Evolutionary conservation across 179 eudicot genomes (phyloP), one percentile per base, ranked within the genome.

Genomic region (Spergularia azorica): DNA sequence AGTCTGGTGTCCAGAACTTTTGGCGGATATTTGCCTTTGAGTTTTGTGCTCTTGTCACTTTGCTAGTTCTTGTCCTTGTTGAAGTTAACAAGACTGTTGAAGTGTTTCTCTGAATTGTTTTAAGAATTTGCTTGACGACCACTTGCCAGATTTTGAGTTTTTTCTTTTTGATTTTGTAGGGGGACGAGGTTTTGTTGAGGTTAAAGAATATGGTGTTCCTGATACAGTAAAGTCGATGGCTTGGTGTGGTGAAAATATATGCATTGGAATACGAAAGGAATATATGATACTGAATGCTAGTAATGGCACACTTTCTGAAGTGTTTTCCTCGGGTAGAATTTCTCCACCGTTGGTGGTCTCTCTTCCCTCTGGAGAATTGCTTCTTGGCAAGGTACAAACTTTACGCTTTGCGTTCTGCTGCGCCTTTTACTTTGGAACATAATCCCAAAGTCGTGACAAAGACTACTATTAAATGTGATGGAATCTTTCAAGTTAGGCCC

Each of bases 201-300:
- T 94, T 69, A 96, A 94, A 84, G 99, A 96, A 60, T 96, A 86
- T 90, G 89, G 93, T 63, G 91, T 96, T 67, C 97, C 98, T 18
- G 99, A 96, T 79, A 82, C 79, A 38, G 96, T 94, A 69, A 96
- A 96, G 79, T 96, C 99, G 48, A 85, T 96, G 92, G 84, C 97
- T 75, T 96, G 99, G 99, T 94, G 97, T 86, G 99, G 99, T 69
- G 99, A 96, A 82, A 94, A 96, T 79, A 86, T 96, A 84, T 96
- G 99, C 83, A 79, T 96, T 83, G 99, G 99, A 67, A 84, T 96
- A 70, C 88, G 88, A 70, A 91, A 90, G 86, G 99, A 94, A 80
- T 96, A 96, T 72, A 87, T 86, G 85, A 90, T 96, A 75, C 85
- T 96, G 77, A 96, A 92, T 87, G 67, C 96, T 59, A 85, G 88